phyloP scores from a whole-genome alignment of 1,284 basidiomycete genomes.

The Chalciporus sp. region DNA sequence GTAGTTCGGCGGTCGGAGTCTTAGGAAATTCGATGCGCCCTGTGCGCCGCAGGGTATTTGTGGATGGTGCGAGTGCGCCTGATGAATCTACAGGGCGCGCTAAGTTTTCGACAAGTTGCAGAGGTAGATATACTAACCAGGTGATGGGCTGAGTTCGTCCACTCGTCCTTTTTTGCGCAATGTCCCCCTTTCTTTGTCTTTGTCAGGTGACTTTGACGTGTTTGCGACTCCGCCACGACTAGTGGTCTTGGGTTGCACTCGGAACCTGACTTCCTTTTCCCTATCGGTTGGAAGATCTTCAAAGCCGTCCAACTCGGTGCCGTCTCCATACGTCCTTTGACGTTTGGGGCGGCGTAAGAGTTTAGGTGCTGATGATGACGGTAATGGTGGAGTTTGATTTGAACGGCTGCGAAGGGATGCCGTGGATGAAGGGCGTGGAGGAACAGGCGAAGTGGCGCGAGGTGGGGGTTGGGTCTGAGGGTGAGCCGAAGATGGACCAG shows the following conservation, averaged over 20 bases:
- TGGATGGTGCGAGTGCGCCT: constrained; percentile 32
- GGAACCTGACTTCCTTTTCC: constrained; percentile 74
- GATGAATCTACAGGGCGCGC: constrained; percentile 22
- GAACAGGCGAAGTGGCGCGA: constrained; percentile 59
- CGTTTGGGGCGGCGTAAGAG: constrained; percentile 76
- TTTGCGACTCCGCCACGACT: constrained; percentile 62
- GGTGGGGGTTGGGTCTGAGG: constrained; percentile 28
- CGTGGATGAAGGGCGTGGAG: constrained; percentile 56
- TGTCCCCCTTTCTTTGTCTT: constrained; percentile 49
- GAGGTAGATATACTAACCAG: constrained; percentile 41
- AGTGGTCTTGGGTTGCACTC: constrained; percentile 67
- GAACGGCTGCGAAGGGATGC: constrained; percentile 38
- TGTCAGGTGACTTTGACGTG: constrained; percentile 43
- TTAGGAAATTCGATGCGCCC: constrained; percentile 47
- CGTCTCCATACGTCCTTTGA: constrained; percentile 81
- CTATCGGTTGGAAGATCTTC: constrained; percentile 89
- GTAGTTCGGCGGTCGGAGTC: constrained; percentile 36
- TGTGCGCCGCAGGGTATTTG: constrained; percentile 45
- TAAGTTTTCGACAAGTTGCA: background rate
- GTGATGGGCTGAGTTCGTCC: constrained; percentile 36
- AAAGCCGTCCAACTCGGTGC: constrained; percentile 89
- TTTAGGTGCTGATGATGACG: constrained; percentile 56
- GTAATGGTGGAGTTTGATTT: constrained; percentile 34
- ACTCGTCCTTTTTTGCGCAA: constrained; percentile 54
- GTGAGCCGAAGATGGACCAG: constrained; percentile 41